Base-by-base conservation (phyloP, 805 yeast species). In the Teunomyces funiuensis region DNA sequence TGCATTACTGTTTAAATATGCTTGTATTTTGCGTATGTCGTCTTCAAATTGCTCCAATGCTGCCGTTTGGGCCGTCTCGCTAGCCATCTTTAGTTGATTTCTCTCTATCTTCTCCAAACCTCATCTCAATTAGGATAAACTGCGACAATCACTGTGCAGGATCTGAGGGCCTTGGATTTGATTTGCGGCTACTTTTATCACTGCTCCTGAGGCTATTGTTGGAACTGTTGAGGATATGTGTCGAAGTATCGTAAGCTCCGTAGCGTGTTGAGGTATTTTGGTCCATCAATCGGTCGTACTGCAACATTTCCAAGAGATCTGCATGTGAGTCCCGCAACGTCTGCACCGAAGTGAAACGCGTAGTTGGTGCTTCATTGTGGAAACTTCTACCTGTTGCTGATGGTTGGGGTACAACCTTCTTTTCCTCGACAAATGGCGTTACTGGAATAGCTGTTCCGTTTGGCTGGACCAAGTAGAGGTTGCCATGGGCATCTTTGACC, bases 291-390 rank as follows among this genome's bases (percentile, higher is more conserved):
- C 47, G 43, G 17, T 55, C 52, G 36, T 56, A 54, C 10, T 53
- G 53, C 6, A 60, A 44, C 9, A 48, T 33, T 16, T 57, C 60
- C 42, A 63, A 31, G n/a, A 63, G 30, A 9, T 50, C 49, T 6
- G 50, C 44, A 31, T 62, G 66, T 3, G 55, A 49, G 13, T 49
- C 50, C 10, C 43, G 42, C 18, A 52, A 38, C 19, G 39, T 40
- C 27, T 39, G 39, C 9, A 39, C 19, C 7, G 43, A 25, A 6
- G 49, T 51, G 28, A 39, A 28, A 16, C 45, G 46, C 28, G 43
- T 50, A n/a, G 48, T 46, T 3, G 48, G 43, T 15, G 55, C 47
- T 15, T 56, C 56, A 36, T 48, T 45, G 43, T 56, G 60, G 45
- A 46, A 53, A 18, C 14, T 16, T 26, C 15, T 33, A n/a, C n/a